Conservation (phyloP, 2,329 filamentous ascomycete species). For the Fonsecaea multimorphosa region DNA sequence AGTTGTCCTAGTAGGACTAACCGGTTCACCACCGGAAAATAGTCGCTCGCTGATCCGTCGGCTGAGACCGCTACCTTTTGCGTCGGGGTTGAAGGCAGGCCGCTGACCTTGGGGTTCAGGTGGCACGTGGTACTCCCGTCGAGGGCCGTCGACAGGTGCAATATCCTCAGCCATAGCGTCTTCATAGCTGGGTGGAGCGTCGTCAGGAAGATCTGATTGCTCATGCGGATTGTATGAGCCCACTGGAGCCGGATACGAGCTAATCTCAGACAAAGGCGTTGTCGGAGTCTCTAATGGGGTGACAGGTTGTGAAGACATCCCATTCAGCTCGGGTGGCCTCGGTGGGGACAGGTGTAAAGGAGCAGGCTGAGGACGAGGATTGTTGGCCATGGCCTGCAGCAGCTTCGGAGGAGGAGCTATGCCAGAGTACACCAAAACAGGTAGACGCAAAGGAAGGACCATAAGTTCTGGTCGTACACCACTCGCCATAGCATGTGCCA, state of each 20-base stretch:
- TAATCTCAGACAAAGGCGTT: constrained; percentile 24
- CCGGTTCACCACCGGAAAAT: constrained; percentile 33
- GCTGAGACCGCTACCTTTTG: constrained; percentile 33
- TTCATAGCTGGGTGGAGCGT: constrained; percentile 93
- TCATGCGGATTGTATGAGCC: constrained; percentile 20
- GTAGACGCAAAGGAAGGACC: constrained; percentile 77
- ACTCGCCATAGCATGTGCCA: constrained; percentile 72
- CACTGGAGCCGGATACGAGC: constrained; percentile 25
- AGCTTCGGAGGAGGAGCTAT: constrained; percentile 80
- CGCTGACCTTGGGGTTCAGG: constrained; percentile 14
- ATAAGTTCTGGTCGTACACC: constrained; percentile 71
- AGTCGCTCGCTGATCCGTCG: constrained; percentile 38
- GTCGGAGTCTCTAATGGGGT: constrained; percentile 22
- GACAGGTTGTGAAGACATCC: constrained; percentile 1
- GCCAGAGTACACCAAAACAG: constrained; percentile 83
- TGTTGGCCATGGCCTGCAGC: constrained; percentile 55
- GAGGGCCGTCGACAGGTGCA: constrained; percentile 72
- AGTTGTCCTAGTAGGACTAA: constrained; percentile 20
- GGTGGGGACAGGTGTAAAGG: constrained; percentile 22
- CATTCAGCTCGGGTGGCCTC: constrained; percentile 17
- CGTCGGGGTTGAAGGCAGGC: constrained; percentile 36
- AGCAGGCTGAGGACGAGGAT: constrained; percentile 42
- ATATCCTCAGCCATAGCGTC: constrained; percentile 84
- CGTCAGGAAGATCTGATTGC: constrained; percentile 54
- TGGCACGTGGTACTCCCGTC: constrained; percentile 57